Percentiles rank a stretch among this genome's conserved stretches.
These are phyloP conservation scores for Fusarium sp. DNA, from an alignment of 2,329 filamentous ascomycete genomes.

Conservation along the genomic window DNA sequence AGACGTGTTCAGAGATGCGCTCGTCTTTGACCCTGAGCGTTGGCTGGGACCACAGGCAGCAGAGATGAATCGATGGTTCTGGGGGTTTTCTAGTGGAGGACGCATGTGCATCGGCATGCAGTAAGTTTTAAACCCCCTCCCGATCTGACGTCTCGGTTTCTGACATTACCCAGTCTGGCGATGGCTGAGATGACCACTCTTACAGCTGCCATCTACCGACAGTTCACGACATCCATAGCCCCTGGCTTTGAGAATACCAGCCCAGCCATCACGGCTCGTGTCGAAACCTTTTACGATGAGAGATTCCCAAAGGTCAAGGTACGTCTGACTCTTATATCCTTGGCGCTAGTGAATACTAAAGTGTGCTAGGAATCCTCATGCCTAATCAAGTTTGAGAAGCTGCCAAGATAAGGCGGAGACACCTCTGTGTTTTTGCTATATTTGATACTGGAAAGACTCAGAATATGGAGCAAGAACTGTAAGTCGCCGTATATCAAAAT, in stretches of 20 bases:
- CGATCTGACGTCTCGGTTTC: accelerated
- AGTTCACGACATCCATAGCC: conserved; percentile 29
- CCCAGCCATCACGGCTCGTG: conserved; percentile 39
- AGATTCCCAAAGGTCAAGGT: conserved; percentile 31
- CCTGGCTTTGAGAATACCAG: conserved; percentile 27
- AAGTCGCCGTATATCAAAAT: no score
- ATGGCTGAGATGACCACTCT: conserved; percentile 45
- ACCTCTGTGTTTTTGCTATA: no score
- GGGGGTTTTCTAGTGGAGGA: conserved; percentile 44
- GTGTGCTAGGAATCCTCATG: conserved; percentile 31
- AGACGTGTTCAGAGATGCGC: conserved; percentile 40
- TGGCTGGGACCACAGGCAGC: conserved; percentile 39
- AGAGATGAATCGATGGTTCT: conserved; percentile 45
- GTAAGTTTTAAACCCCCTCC: conserved; percentile 11
- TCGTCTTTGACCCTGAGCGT: conserved; percentile 46
- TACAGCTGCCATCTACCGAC: conserved; percentile 29
- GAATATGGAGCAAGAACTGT: no score
- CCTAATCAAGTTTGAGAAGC: conserved; percentile 32
- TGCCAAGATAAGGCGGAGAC: neutral
- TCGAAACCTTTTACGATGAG: conserved; percentile 44
- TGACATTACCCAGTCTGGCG: conserved; percentile 17
- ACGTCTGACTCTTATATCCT: accelerated
- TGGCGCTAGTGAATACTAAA: accelerated
- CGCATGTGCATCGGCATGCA: conserved; percentile 46
- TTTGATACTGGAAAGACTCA: no score